phyloP scores from a whole-genome alignment of 768 basidiomycete species.

The Termitomyces sp. region DNA sequence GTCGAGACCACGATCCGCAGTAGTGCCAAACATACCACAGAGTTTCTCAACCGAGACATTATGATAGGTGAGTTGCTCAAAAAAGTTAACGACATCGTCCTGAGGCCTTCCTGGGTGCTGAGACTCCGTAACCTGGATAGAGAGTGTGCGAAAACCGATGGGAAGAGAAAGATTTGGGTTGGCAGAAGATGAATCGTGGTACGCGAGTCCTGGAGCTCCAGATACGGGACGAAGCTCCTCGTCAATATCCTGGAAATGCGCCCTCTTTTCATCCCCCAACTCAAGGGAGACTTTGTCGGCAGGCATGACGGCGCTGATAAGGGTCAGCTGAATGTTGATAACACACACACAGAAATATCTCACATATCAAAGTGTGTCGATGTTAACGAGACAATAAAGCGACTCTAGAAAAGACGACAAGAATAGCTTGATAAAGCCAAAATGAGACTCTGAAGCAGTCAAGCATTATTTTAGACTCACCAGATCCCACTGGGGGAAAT shows the following conservation, averaged over 20 bases:
- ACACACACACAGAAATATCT: not conserved
- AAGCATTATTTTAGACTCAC: not conserved
- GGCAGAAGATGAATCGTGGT: not conserved
- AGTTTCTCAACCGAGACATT: conserved; percentile 3
- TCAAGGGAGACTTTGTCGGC: not conserved
- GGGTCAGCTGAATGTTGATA: not conserved
- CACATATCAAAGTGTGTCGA: not conserved
- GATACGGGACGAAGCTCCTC: not conserved
- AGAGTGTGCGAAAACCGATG: conserved; percentile 11
- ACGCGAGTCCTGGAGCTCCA: not conserved
- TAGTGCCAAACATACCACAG: conserved; percentile 7
- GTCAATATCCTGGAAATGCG: not conserved
- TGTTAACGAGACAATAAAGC: not conserved
- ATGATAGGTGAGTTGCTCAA: conserved; percentile 5
- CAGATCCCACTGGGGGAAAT: not conserved
- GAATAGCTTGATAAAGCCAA: not conserved
- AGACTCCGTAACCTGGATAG: conserved; percentile 6
- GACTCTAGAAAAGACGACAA: not conserved
- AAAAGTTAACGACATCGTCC: not conserved
- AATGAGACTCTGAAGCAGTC: not conserved
- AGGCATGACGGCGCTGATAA: not conserved
- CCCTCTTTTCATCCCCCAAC: not conserved
- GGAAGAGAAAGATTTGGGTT: conserved; percentile 2
- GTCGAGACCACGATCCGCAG: conserved; percentile 7
- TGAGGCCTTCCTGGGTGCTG: not conserved